These are phyloP conservation scores for Botrytis fabae DNA, from an alignment of 2,329 filamentous ascomycete species.

Conservation along the genomic window DNA sequence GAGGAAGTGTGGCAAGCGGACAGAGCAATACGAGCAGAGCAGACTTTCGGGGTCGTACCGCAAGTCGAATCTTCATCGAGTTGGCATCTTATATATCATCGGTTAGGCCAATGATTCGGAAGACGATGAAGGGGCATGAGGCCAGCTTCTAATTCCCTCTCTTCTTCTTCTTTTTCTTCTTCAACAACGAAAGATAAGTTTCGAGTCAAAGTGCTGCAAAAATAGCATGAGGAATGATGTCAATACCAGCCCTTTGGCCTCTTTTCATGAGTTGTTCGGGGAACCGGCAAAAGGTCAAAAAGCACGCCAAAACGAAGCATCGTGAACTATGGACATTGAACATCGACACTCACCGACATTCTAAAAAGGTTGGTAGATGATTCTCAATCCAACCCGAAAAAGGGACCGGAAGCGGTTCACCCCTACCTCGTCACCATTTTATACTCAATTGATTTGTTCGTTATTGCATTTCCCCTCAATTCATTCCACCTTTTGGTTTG, in stretches of 20 bases:
- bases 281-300: neutral
- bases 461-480: neutral
- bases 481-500: constrained; percentile 6
- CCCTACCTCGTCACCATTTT: neutral
- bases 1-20: neutral
- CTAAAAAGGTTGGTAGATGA: neutral
- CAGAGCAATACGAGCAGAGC: neutral
- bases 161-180: neutral
- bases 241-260: neutral
- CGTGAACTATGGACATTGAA: neutral
- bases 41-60: neutral
- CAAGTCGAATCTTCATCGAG: neutral
- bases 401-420: neutral
- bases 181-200: neutral
- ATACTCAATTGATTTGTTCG: neutral
- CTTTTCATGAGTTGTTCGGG: neutral
- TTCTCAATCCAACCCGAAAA: neutral
- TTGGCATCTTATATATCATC: neutral
- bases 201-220: neutral
- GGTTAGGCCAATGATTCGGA: neutral
- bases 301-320: neutral
- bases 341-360: constrained; percentile 18
- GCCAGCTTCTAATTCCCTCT: neutral
- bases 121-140: neutral
- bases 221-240: neutral